Percentiles rank a stretch among this genome's conserved stretches.
phyloP scores from a whole-genome alignment of 2,329 filamentous ascomycete species.

The Neocucurbitaria cava region DNA sequence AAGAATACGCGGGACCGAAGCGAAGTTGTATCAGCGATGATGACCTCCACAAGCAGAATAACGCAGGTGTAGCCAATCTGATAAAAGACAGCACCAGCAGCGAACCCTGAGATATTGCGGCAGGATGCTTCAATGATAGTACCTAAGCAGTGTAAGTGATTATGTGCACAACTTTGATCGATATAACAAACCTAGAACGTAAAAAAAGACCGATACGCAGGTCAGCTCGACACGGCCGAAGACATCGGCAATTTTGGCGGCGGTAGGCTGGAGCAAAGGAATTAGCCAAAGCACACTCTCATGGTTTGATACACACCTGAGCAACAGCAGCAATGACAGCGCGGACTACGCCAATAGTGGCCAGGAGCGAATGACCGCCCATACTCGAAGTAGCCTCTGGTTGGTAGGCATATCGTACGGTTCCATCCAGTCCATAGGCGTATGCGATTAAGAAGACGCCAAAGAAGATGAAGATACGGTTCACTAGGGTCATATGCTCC shows the following conservation, averaged over 20 bases:
- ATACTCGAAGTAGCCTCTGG: slow-evolving; percentile 63
- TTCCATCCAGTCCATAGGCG: slow-evolving; percentile 63
- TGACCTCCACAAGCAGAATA: slow-evolving; percentile 67
- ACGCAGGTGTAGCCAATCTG: slow-evolving; percentile 65
- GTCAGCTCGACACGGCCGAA: slow-evolving; percentile 69
- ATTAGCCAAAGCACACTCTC: not conserved
- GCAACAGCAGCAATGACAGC: slow-evolving; percentile 67
- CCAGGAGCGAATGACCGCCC: slow-evolving; percentile 58
- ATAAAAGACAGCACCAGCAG: slow-evolving; percentile 1
- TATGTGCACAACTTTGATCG: not conserved
- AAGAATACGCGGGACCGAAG: slow-evolving; percentile 69
- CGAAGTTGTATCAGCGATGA: slow-evolving; percentile 70
- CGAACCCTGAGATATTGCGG: not conserved
- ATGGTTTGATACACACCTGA: slow-evolving; percentile 50
- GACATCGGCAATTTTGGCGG: slow-evolving; percentile 53
- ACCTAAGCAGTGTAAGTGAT: not conserved
- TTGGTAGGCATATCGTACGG: slow-evolving; percentile 57
- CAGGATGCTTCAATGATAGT: slow-evolving; percentile 64
- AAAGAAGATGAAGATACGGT: slow-evolving; percentile 65
- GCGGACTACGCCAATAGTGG: slow-evolving; percentile 64
- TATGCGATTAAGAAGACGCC: slow-evolving; percentile 70
- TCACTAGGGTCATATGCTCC: slow-evolving; percentile 58
- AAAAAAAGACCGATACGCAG: slow-evolving; percentile 63
- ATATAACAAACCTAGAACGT: slow-evolving; percentile 51
- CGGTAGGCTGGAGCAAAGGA: not conserved